Evolutionary conservation across 495 filamentous ascomycete species (phyloP).

Genomic region (Talaromyces liani): DNA sequence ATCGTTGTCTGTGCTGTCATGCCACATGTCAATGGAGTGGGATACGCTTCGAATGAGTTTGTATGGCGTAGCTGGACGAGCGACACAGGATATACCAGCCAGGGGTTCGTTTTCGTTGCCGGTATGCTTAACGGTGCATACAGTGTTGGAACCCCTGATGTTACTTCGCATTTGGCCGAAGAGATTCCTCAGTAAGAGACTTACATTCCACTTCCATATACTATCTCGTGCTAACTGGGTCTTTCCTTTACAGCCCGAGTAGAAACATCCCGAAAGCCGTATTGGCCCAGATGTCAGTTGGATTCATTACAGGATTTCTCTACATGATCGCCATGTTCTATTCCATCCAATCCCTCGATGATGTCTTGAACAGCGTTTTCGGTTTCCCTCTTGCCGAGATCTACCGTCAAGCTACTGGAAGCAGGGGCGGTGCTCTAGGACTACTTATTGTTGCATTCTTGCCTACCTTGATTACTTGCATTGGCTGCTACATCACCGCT

Average conservation of each 20-base stretch:
- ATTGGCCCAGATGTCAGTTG: constrained; percentile 40
- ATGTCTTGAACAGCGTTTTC: constrained; percentile 32
- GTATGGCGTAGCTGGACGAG: constrained; percentile 63
- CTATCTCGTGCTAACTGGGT: neutral
- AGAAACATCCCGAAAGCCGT: constrained; percentile 45
- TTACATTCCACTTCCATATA: neutral
- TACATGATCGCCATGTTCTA: constrained; percentile 50
- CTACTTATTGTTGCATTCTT: constrained; percentile 61
- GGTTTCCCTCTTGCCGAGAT: constrained; percentile 71
- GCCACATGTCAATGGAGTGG: constrained; percentile 42
- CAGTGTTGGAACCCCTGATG: constrained; percentile 73
- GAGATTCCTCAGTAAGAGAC: constrained; percentile 57
- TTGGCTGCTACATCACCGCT: constrained; percentile 66
- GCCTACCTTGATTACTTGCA: constrained; percentile 50
- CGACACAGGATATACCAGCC: constrained; percentile 55
- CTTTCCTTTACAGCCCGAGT: constrained; percentile 22
- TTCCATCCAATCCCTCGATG: constrained; percentile 34
- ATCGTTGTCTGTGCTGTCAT: constrained; percentile 70
- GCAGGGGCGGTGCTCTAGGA: constrained; percentile 48
- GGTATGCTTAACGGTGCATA: constrained; percentile 86
- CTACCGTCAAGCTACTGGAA: constrained; percentile 71
- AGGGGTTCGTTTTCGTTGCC: constrained; percentile 70
- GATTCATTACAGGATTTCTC: constrained; percentile 40
- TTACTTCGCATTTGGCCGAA: constrained; percentile 72
- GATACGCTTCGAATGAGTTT: constrained; percentile 47